Conservation (phyloP, 352 stramenopile species). For the Phytophthora macrochlamydospora region DNA sequence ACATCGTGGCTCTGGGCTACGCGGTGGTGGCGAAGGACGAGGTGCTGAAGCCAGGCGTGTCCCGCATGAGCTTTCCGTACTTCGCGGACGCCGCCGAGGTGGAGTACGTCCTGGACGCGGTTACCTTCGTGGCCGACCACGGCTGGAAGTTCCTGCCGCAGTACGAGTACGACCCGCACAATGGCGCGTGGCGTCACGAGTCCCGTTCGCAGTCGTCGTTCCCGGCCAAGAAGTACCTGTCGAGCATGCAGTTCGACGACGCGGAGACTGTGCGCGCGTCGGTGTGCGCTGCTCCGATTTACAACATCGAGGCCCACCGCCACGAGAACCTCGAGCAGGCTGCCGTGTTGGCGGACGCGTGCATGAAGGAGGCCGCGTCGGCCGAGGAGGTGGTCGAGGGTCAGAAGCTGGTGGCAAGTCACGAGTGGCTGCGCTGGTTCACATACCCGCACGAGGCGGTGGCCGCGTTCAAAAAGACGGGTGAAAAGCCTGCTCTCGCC, state of each 20-base stretch:
- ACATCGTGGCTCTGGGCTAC: conserved; percentile 77
- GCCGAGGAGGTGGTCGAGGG: too few relatives aligned
- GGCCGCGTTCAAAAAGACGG: conserved; percentile 19
- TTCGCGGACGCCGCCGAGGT: conserved; percentile 86
- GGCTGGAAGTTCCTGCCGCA: conserved; percentile 94
- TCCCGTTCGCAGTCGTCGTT: conserved; percentile 1
- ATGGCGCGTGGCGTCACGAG: too few relatives aligned
- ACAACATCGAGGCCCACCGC: too few relatives aligned
- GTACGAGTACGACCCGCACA: conserved; percentile 83
- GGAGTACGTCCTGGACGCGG: conserved; percentile 93
- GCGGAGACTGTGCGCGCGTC: conserved; percentile 15
- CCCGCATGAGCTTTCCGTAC: conserved; percentile 93
- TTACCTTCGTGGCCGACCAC: conserved; percentile 93
- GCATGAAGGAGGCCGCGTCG: too few relatives aligned
- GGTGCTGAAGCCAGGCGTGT: conserved; percentile 95
- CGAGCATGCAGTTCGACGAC: conserved; percentile 38
- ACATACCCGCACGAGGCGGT: conserved; percentile 42
- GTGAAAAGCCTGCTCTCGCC: conserved; percentile 25
- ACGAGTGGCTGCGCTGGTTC: conserved; percentile 16
- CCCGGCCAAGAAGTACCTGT: conserved; percentile 28
- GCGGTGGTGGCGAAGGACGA: conserved; percentile 92
- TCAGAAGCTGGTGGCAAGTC: too few relatives aligned
- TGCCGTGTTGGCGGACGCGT: too few relatives aligned
- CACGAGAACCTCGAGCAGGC: too few relatives aligned
- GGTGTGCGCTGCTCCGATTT: too few relatives aligned